Base-by-base conservation (phyloP, 1,284 basidiomycete genomes). In the Phylloboletellus chloephorus region DNA sequence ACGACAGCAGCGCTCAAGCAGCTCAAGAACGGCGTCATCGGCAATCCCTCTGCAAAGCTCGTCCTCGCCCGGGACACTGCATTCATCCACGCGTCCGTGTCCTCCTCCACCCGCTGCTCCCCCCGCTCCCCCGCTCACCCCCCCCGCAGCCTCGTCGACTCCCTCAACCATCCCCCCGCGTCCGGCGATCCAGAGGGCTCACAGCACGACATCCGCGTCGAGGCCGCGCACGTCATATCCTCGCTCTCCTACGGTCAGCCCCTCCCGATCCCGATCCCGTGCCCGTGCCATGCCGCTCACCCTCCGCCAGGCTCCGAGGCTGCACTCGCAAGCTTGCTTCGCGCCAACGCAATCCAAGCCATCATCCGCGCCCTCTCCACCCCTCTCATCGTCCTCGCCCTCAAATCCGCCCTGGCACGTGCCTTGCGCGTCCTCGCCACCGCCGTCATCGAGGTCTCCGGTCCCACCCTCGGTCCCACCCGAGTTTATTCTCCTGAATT, bases 1-100 rank as follows among this genome's bases (percentile, higher is more conserved):
- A 61, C 65, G 13, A 53, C 69, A 3, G 51, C 60, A 0, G 57
- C 63, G 5, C 71, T 87, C 49, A 84, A 83, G 59, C 67, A 68
- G 43, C 67, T 76, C 43, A 87, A 86, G 64, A 88, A 88, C 58
- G 57, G 68, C 2, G 77, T 86, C 42, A 86, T 88, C 26, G 84
- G 84, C 3, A 87, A 85, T 48, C 81, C 82, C 0, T 73, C 74
- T 0, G 80, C 79, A 2, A 88, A 88, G 58, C 56, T 69, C 2
- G 58, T 69, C 7, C 62, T 83, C 3, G 73, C 77, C 0, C 59
- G 67, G 30, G 78, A 84, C 47, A 64, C 69, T 11, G 58, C 53
- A 7, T 78, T 79, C 53, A 63, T 84, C 11, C 65, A 67, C 52
- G 67, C 62, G 80, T 82, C 47, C 52, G 74, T 66, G 10, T 2